Conservation (phyloP, 2,329 filamentous ascomycete genomes). For the Venturia oleaginea region DNA sequence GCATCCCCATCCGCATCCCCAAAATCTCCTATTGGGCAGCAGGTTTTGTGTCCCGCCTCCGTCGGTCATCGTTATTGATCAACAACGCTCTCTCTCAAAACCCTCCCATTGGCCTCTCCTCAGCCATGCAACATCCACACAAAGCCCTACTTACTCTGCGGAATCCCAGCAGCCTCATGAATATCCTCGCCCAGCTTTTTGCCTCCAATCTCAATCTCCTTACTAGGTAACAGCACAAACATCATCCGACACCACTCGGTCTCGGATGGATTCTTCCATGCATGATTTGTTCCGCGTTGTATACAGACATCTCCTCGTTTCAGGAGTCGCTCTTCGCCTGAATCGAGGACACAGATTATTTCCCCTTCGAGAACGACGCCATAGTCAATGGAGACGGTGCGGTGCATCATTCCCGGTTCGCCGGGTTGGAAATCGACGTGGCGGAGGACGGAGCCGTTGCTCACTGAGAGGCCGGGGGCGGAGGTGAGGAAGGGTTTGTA, state of each 20-base stretch:
- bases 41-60: not conserved
- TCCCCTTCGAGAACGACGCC: constrained; percentile 32
- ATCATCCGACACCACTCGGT: constrained; percentile 17
- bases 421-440: constrained; percentile 30
- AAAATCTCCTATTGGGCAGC: not conserved
- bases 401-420: constrained; percentile 31
- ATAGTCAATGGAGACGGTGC: constrained; percentile 32
- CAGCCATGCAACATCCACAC: not conserved
- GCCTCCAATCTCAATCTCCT: constrained; percentile 12
- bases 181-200: constrained; percentile 15
- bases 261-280: constrained; percentile 14
- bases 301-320: constrained; percentile 28
- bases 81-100: not conserved
- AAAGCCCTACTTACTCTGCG: not conserved
- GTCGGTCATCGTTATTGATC: not conserved
- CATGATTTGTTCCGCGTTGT: constrained; percentile 30
- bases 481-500: constrained; percentile 37
- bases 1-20: not conserved
- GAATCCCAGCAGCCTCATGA: not conserved
- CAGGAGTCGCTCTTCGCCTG: constrained; percentile 26
- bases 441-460: constrained; percentile 38
- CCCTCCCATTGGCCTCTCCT: not conserved
- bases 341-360: constrained; percentile 30
- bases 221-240: constrained; percentile 15
- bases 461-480: constrained; percentile 42